Conservation (phyloP, 805 yeast species). For the Millerozyma acaciae region DNA sequence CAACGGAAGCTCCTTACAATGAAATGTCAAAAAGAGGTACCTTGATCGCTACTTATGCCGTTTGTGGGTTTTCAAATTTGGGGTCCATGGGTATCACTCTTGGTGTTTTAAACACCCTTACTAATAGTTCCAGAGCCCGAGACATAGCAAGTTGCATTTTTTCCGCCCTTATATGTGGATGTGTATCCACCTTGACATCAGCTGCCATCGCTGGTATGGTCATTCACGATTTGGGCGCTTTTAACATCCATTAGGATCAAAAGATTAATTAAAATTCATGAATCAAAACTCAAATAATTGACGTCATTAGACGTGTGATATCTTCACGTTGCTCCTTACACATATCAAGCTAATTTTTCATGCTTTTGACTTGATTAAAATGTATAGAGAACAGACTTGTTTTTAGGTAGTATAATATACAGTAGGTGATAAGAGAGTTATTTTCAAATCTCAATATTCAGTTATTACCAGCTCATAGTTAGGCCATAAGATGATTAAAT, state of each 20-base stretch:
- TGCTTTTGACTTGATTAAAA: too few relatives aligned
- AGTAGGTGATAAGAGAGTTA: too few relatives aligned
- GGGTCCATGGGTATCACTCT: constrained; percentile 60
- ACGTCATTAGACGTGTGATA: too few relatives aligned
- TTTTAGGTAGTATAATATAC: too few relatives aligned
- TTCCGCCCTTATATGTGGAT: constrained; percentile 51
- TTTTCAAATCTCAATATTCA: too few relatives aligned
- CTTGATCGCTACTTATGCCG: constrained; percentile 56
- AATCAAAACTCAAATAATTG: too few relatives aligned
- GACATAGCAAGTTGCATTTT: constrained; percentile 45
- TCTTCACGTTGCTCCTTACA: too few relatives aligned
- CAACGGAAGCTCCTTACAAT: constrained; percentile 40
- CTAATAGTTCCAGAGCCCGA: constrained; percentile 45
- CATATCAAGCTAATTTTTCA: too few relatives aligned
- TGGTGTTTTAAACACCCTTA: constrained; percentile 56
- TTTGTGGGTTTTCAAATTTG: constrained; percentile 61
- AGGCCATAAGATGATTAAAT: constrained; percentile 8
- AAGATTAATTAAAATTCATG: too few relatives aligned
- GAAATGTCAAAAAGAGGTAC: constrained; percentile 48
- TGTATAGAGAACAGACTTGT: too few relatives aligned
- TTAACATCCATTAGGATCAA: not conserved
- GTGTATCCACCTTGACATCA: constrained; percentile 49
- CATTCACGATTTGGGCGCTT: constrained; percentile 40
- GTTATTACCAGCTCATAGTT: too few relatives aligned
- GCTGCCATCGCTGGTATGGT: constrained; percentile 66